Evolutionary conservation across 2,329 filamentous ascomycete species (phyloP).

Genomic region (Teratosphaeria destructans): DNA sequence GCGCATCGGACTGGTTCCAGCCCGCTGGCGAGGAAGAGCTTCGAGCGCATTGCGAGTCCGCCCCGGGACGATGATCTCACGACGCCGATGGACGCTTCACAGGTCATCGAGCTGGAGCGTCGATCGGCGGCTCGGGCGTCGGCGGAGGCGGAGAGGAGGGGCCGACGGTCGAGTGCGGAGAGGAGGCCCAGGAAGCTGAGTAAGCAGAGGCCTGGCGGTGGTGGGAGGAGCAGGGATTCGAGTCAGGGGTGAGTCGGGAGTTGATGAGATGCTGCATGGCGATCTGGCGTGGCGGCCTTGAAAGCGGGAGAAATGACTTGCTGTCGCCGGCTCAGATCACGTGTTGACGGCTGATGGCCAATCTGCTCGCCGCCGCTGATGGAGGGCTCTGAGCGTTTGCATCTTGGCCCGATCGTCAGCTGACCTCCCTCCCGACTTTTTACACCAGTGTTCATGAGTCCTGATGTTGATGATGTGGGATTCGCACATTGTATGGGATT

Average conservation of each 20-base stretch:
- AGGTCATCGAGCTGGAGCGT: conserved; percentile 7
- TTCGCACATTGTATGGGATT: no score
- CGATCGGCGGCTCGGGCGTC: conserved; percentile 1
- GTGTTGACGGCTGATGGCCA: no score
- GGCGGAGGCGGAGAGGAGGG: conserved; percentile 1
- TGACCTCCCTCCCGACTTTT: no score
- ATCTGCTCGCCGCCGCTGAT: no score
- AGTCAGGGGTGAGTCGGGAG: not conserved
- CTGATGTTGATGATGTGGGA: no score
- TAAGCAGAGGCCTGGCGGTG: conserved; percentile 1
- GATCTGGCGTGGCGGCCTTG: not conserved
- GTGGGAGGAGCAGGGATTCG: not conserved
- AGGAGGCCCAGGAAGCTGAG: conserved; percentile 1
- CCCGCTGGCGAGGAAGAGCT: conserved; percentile 37
- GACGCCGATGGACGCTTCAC: conserved; percentile 4
- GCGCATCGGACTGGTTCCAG: conserved; percentile 29
- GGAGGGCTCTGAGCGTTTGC: no score
- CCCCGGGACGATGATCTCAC: not conserved
- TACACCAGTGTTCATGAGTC: no score
- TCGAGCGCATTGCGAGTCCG: conserved; percentile 13
- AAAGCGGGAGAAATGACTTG: no score
- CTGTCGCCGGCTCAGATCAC: no score
- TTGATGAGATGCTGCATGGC: not conserved
- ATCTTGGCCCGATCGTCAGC: no score
- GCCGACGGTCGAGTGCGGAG: not conserved